These are phyloP conservation scores for Colletotrichum somersetense DNA, from an alignment of 2,329 filamentous ascomycete genomes.

Conservation along the genomic window DNA sequence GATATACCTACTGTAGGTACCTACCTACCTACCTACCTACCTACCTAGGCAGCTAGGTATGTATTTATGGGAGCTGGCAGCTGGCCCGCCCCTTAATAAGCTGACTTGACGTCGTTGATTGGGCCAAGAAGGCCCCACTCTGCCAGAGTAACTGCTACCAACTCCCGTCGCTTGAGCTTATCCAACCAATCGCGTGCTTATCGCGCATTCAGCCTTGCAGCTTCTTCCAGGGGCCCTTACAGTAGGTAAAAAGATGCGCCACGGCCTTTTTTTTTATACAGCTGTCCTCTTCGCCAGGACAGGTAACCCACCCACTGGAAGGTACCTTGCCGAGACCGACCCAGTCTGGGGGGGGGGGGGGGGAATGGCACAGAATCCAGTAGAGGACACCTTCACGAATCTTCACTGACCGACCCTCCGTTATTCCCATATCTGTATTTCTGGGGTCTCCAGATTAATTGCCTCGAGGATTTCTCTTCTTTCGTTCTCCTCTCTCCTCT, in stretches of 20 bases:
- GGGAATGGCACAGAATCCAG: slow-evolving; percentile 34
- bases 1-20: too few species aligned
- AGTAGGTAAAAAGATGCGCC: slow-evolving; percentile 12
- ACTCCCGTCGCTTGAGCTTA: slow-evolving; percentile 33
- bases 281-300: slow-evolving; percentile 41
- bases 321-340: slow-evolving; percentile 27
- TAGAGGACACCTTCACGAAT: slow-evolving; percentile 41
- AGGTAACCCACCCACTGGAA: slow-evolving; percentile 31
- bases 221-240: background rate
- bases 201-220: slow-evolving; percentile 35
- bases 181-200: slow-evolving; percentile 37
- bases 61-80: slow-evolving; percentile 18
- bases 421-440: slow-evolving; percentile 29
- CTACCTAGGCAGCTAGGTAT: too few species aligned
- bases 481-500: slow-evolving; percentile 11
- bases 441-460: slow-evolving; percentile 11
- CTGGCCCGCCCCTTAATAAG: slow-evolving; percentile 22
- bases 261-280: slow-evolving; percentile 37
- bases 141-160: slow-evolving; percentile 24
- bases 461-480: slow-evolving; percentile 18
- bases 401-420: slow-evolving; percentile 26
- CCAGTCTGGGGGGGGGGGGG: slow-evolving; percentile 23
- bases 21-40: too few species aligned
- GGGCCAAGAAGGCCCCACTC: background rate
- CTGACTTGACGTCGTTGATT: slow-evolving; percentile 13